phyloP scores from a whole-genome alignment of 106 monocot species.

The Amphibolis antarctica region DNA sequence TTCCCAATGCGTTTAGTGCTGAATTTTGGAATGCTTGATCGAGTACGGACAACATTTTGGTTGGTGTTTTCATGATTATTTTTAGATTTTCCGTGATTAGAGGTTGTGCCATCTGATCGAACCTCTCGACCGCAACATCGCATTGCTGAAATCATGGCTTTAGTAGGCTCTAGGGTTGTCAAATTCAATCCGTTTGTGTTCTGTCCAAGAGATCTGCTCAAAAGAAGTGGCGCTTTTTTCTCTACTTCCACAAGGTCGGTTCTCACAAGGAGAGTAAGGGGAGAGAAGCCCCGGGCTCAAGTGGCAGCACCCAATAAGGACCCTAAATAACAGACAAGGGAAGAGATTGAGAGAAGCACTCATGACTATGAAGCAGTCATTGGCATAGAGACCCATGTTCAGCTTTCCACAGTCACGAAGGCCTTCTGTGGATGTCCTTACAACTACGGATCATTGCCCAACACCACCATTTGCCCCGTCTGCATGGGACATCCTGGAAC shows the following conservation, averaged over 20 bases:
- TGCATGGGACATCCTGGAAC: slow-evolving; percentile 93
- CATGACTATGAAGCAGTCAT: slow-evolving; percentile 66
- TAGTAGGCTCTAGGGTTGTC: too few relatives aligned
- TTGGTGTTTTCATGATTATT: too few relatives aligned
- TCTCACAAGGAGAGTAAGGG: slow-evolving; percentile 7
- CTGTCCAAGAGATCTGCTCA: too few relatives aligned
- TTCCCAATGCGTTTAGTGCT: too few relatives aligned
- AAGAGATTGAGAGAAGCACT: slow-evolving; percentile 8
- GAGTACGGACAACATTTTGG: too few relatives aligned
- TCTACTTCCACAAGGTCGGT: slow-evolving; percentile 5
- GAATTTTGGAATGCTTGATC: too few relatives aligned
- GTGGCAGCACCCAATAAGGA: slow-evolving; percentile 10
- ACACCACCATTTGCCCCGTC: slow-evolving; percentile 71
- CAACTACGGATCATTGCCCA: slow-evolving; percentile 62
- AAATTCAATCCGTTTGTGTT: too few relatives aligned
- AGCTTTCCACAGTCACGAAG: slow-evolving; percentile 73
- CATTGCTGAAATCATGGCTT: too few relatives aligned
- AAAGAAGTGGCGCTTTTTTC: slow-evolving; percentile 7
- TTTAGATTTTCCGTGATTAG: too few relatives aligned
- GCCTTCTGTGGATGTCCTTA: slow-evolving; percentile 89
- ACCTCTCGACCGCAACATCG: too few relatives aligned
- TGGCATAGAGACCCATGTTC: slow-evolving; percentile 95
- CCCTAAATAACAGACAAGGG: slow-evolving; percentile 19
- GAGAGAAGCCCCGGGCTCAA: slow-evolving; percentile 13
- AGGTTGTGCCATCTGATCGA: too few relatives aligned